These are phyloP conservation scores for Fraxinus quadrangulata DNA, from an alignment of 257 asterid genomes.

Conservation along the genomic window DNA sequence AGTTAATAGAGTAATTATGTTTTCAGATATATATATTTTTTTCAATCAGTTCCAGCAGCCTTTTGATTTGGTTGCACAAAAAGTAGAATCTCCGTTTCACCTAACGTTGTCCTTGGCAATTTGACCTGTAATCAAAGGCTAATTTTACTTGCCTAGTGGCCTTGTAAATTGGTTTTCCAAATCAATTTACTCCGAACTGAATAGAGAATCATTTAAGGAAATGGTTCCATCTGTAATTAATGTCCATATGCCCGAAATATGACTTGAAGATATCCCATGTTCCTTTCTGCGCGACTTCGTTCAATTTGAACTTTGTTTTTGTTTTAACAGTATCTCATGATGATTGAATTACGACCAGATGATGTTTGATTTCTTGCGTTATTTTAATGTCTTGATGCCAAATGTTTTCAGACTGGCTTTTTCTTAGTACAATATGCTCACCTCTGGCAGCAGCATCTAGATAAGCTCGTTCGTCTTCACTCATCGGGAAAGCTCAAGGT, in stretches of 20 bases:
- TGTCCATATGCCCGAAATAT: neutral
- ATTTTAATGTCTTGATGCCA: conserved; percentile 21
- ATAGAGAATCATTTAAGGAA: neutral
- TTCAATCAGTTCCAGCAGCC: neutral
- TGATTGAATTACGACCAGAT: neutral
- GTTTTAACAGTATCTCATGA: neutral
- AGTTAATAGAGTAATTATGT: neutral
- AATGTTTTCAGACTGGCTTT: conserved; percentile 74
- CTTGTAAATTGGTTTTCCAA: too few species aligned
- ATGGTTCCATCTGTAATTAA: neutral
- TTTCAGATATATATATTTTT: neutral
- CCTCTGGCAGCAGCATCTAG: conserved; percentile 87
- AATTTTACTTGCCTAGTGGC: neutral
- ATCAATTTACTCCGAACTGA: too few species aligned
- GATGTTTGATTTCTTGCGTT: neutral
- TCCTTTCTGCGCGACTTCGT: neutral
- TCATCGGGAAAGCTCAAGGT: conserved; percentile 83
- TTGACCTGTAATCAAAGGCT: neutral
- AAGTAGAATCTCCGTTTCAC: neutral
- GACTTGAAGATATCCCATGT: neutral
- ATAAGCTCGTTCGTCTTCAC: conserved; percentile 66
- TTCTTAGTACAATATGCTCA: conserved; percentile 82
- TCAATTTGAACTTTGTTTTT: neutral
- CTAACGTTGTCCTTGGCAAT: neutral
- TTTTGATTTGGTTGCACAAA: conserved; percentile 2